phyloP scores from a whole-genome alignment of 1,284 basidiomycete species.

The Ceratobasidium sp. region DNA sequence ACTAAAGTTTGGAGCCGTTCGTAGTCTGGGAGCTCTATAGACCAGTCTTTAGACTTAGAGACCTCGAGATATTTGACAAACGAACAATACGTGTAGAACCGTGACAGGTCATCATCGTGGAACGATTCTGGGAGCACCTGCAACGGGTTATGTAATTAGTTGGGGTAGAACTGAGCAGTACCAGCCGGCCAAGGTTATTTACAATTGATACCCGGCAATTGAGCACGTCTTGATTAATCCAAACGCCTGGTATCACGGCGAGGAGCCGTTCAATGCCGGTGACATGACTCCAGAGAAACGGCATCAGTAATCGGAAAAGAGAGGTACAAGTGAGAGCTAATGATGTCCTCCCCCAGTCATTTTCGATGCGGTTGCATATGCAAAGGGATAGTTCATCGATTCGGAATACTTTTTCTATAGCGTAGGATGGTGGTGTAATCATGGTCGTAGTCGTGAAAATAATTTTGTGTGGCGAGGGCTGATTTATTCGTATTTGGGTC shows the following conservation, averaged over 20 bases:
- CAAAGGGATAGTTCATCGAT: background rate
- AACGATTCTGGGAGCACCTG: background rate
- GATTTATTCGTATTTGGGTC: background rate
- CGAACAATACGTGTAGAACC: background rate
- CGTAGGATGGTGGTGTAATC: background rate
- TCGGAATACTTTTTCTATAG: background rate
- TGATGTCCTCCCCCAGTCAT: background rate
- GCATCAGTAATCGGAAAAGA: background rate
- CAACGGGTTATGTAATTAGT: background rate
- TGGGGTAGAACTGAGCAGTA: background rate
- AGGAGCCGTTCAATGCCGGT: background rate
- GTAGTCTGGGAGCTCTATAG: background rate
- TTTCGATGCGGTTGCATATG: background rate
- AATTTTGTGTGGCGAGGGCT: background rate
- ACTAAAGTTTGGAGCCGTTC: background rate
- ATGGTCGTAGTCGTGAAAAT: background rate
- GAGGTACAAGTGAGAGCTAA: background rate
- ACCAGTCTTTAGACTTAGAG: background rate
- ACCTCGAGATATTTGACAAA: background rate
- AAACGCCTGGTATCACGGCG: background rate
- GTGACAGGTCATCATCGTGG: background rate
- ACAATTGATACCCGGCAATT: background rate
- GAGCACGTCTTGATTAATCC: background rate
- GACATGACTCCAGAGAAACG: background rate
- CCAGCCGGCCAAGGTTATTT: background rate